These are phyloP conservation scores for Corylus americana DNA, from an alignment of 306 rosid species.

Conservation along the genomic window DNA sequence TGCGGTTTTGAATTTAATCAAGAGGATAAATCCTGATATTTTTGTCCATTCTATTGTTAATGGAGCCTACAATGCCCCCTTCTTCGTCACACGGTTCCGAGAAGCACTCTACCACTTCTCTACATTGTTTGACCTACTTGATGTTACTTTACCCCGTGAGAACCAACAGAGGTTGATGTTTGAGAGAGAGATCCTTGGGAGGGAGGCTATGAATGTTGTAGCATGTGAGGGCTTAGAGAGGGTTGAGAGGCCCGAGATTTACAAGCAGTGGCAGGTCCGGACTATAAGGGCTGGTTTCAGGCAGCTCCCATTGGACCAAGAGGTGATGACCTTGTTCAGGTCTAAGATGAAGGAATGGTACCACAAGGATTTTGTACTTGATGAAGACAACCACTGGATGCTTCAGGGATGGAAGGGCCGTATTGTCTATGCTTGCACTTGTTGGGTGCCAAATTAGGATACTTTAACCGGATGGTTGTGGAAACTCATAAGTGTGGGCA, in stretches of 20 bases:
- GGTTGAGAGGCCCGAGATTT: constrained; percentile 4
- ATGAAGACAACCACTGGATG: not conserved
- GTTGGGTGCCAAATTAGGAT: not conserved
- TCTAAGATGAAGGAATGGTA: not conserved
- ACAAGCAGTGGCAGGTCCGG: not conserved
- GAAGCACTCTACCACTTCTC: not conserved
- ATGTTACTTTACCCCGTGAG: not conserved
- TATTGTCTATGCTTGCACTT: not conserved
- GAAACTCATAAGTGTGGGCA: not conserved
- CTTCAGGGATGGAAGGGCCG: constrained; percentile 12
- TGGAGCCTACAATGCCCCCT: constrained; percentile 4
- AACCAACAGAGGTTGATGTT: not conserved
- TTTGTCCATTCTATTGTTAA: constrained; percentile 23
- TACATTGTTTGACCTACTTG: not conserved
- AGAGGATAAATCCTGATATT: constrained; percentile 26
- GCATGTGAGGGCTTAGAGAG: not conserved
- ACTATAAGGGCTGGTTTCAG: not conserved
- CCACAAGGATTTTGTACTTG: not conserved
- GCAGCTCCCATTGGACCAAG: not conserved
- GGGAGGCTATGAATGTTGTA: not conserved
- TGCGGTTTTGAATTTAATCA: constrained; percentile 19
- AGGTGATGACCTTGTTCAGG: not conserved
- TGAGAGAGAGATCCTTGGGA: not conserved
- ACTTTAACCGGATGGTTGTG: not conserved
- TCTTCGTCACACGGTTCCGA: not conserved